phyloP scores from a whole-genome alignment of 495 filamentous ascomycete genomes.

The Penicillium pancosmium region DNA sequence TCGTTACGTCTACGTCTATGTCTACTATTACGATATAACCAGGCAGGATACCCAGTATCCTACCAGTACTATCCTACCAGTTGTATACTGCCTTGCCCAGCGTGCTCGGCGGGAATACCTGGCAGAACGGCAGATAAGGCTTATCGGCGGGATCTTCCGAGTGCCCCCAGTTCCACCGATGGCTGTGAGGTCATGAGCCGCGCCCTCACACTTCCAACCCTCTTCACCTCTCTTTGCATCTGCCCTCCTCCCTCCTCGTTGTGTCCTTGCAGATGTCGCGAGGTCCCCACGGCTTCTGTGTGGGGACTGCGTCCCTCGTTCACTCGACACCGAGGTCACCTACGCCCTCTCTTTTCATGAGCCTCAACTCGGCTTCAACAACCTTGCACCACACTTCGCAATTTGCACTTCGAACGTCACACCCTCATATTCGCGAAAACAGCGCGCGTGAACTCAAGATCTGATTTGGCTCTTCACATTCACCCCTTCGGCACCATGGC shows the following conservation, averaged over 20 bases:
- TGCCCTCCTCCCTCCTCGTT: background rate
- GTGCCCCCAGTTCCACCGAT: background rate
- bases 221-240: constrained; percentile 9
- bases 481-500: constrained; percentile 33
- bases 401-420: background rate
- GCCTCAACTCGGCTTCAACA: constrained; percentile 2
- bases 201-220: constrained; percentile 3
- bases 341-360: constrained; percentile 10
- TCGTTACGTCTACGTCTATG: too few relatives aligned
- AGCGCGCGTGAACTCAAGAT: background rate
- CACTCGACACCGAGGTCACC: constrained; percentile 9
- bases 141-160: constrained; percentile 37
- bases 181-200: constrained; percentile 26
- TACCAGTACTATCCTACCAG: too few relatives aligned
- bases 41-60: too few relatives aligned
- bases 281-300: constrained; percentile 14
- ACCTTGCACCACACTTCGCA: background rate
- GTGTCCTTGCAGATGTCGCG: constrained; percentile 18
- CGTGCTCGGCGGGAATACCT: background rate
- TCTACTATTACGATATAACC: too few relatives aligned
- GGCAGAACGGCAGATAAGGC: background rate
- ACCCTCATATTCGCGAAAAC: background rate
- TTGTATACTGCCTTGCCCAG: too few relatives aligned
- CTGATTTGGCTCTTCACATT: background rate
- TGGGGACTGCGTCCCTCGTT: constrained; percentile 19